phyloP scores from a whole-genome alignment of 768 basidiomycete genomes.

The Boletus barrowsii region DNA sequence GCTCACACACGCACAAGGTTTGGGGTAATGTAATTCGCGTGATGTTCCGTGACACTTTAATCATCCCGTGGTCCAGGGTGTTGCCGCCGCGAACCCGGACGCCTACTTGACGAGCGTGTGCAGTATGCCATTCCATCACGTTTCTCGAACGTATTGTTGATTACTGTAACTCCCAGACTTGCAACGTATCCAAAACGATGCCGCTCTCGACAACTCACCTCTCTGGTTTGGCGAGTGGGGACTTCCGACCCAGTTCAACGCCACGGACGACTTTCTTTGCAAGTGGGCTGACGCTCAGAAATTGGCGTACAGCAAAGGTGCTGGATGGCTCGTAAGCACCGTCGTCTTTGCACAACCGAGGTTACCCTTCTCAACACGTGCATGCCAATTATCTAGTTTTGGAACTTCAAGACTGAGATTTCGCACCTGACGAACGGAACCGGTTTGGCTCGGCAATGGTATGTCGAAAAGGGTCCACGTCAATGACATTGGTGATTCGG shows the following conservation, averaged over 20 bases:
- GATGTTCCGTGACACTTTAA: neutral
- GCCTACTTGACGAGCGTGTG: slow-evolving; percentile 70
- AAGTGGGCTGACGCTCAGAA: slow-evolving; percentile 81
- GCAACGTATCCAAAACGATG: slow-evolving; percentile 48
- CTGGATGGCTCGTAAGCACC: slow-evolving; percentile 63
- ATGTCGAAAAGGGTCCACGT: slow-evolving; percentile 6
- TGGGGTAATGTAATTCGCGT: slow-evolving; percentile 41
- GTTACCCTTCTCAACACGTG: neutral
- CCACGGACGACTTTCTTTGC: slow-evolving; percentile 56
- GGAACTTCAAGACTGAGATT: slow-evolving; percentile 74
- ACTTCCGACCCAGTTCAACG: slow-evolving; percentile 62
- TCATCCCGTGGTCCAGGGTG: slow-evolving; percentile 45
- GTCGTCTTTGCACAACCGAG: neutral
- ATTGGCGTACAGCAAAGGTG: slow-evolving; percentile 53
- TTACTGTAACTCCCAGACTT: slow-evolving; percentile 44
- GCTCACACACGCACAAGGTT: slow-evolving; percentile 39
- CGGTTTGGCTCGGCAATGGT: slow-evolving; percentile 60
- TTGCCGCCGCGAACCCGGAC: slow-evolving; percentile 58
- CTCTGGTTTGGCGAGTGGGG: slow-evolving; percentile 62
- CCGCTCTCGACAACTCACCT: slow-evolving; percentile 42
- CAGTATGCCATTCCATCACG: slow-evolving; percentile 44
- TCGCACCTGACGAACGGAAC: slow-evolving; percentile 46
- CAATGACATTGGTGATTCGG: too few species aligned
- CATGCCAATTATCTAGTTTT: slow-evolving; percentile 39
- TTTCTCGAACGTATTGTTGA: neutral